Evolutionary conservation across 192 early-diverging fungal genomes (phyloP).

Genomic region (Coemansia sp.): DNA sequence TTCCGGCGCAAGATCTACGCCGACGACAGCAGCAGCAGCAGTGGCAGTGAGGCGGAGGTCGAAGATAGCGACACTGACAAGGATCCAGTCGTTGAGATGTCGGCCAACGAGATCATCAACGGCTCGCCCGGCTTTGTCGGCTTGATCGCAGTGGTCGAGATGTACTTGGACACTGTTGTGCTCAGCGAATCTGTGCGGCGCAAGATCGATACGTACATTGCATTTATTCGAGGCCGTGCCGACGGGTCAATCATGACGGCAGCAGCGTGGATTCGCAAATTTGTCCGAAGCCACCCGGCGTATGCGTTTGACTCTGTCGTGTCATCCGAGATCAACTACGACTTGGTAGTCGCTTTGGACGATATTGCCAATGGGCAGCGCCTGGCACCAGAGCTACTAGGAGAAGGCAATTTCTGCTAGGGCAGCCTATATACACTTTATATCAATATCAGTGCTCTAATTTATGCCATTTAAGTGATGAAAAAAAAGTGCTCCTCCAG

Average conservation of each 20-base stretch:
- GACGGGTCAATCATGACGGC: conserved; percentile 82
- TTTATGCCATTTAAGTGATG: neutral
- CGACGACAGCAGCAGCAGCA: conserved; percentile 23
- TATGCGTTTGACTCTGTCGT: conserved; percentile 93
- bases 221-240: conserved; percentile 76
- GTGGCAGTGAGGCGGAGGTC: neutral
- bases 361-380: conserved; percentile 40
- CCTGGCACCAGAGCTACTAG: conserved; percentile 43
- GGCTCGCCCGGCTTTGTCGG: conserved; percentile 79
- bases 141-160: conserved; percentile 77
- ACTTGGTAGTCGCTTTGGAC: conserved; percentile 63
- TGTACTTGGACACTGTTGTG: conserved; percentile 76
- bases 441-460: neutral
- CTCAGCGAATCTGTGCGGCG: conserved; percentile 68
- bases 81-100: conserved; percentile 69
- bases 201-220: conserved; percentile 72
- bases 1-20: conserved; percentile 68
- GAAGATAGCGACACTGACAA: conserved; percentile 6
- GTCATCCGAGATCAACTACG: conserved; percentile 78
- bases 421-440: neutral
- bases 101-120: conserved; percentile 92
- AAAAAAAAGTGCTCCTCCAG: neutral
- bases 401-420: conserved; percentile 5
- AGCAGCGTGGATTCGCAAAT: conserved; percentile 87
- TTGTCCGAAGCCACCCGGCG: conserved; percentile 80